These are phyloP conservation scores for Neurospora tetraspora DNA, from an alignment of 495 filamentous ascomycete genomes.

Conservation along the genomic window DNA sequence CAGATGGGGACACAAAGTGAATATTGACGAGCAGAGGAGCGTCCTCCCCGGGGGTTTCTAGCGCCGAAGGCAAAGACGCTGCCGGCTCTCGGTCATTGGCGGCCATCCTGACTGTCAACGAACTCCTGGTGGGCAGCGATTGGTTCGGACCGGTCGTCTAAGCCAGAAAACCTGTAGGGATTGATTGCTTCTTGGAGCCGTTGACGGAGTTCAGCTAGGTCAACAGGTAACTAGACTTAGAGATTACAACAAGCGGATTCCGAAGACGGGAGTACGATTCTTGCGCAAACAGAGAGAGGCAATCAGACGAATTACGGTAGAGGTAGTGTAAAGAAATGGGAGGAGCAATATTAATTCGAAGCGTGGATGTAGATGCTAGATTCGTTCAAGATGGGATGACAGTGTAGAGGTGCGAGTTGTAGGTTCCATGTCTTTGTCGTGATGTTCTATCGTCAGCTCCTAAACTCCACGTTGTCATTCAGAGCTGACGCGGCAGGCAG, in stretches of 20 bases:
- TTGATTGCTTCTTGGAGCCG: not conserved
- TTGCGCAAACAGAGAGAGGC: not conserved
- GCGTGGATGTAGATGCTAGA: not conserved
- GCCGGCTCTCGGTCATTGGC: not conserved
- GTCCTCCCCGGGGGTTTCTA: constrained; percentile 12
- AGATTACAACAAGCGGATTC: not conserved
- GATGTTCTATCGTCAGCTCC: constrained; percentile 4
- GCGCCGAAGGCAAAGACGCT: constrained; percentile 11
- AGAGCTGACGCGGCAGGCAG: not conserved
- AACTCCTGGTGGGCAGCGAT: not conserved
- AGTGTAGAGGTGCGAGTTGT: not conserved
- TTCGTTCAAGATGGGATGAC: not conserved
- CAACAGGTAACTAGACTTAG: not conserved
- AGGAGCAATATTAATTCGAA: not conserved
- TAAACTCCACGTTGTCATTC: constrained; percentile 28
- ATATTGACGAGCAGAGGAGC: constrained; percentile 38
- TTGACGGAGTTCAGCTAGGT: not conserved
- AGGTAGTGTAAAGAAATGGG: not conserved
- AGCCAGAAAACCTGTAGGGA: not conserved
- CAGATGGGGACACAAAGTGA: constrained; percentile 55
- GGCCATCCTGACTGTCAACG: constrained; percentile 6
- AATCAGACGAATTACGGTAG: not conserved
- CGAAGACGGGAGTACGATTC: not conserved
- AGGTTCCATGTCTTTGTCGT: constrained; percentile 1
- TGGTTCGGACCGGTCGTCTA: not conserved